Base-by-base conservation (phyloP, 2,329 filamentous ascomycete genomes). In the Xylaria sp. region DNA sequence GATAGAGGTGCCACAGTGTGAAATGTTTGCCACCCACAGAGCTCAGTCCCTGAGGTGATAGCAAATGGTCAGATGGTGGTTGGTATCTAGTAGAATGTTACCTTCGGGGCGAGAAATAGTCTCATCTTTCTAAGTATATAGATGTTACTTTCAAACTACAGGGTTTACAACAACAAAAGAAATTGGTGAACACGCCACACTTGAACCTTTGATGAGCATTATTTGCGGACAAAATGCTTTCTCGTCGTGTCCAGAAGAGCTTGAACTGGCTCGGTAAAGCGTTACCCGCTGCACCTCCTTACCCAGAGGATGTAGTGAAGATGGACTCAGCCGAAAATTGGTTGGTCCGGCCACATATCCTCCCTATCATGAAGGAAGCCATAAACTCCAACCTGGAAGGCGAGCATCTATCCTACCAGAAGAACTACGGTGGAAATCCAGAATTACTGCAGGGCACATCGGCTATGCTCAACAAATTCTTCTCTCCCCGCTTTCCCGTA, bases 311-410 rank as follows among this genome's bases (percentile, higher is more conserved):
- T n/a, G 63, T 60, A 30, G 48, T 65, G 30, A 60, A 65, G 46
- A 65, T 65, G 63, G 56, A 60, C 39, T 65, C 63, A 39, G 63
- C 63, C 39, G 63, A 65, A 23, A 65, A 65, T 39, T 65, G 63
- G 63, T 39, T 65, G 48, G 63, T 65, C 20, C 63, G 63, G 48
- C 63, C 63, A 12, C 25, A 65, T 13, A 60, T 60, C 34, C 56
- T 60, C 48, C 56, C 63, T n/a, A 39, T 65, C 30, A 65, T 60
- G 55, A 65, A 65, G 39, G 56, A 65, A 23, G 46, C 63, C 34
- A 60, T 65, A 53, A 60, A 46, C 28, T 60, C 63, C 36, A 60
- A 60, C 9, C 36, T 65, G n/a, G 23, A 10, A 8, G 36, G 28
- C 25, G 63, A 65, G 30, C 55, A 65, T 20, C 30, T 65, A 6